phyloP scores from a whole-genome alignment of 495 filamentous ascomycete species.

The Talaromyces trachyspermus region DNA sequence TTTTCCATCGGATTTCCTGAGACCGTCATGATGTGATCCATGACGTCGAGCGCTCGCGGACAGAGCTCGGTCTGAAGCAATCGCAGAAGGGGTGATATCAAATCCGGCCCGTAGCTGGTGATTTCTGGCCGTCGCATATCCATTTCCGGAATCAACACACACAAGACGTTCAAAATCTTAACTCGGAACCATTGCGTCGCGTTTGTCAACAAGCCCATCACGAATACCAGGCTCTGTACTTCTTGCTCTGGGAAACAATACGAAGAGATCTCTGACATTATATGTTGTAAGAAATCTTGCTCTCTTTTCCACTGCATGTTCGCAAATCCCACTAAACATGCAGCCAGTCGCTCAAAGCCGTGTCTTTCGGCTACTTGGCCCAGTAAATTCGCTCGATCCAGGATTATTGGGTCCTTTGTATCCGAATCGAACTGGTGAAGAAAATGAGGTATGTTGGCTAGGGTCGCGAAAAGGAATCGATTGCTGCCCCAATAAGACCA shows the following conservation, averaged over 20 bases:
- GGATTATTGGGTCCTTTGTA: conserved; percentile 43
- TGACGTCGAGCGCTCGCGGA: conserved; percentile 78
- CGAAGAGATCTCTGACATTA: conserved; percentile 66
- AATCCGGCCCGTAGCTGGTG: conserved; percentile 82
- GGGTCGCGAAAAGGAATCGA: conserved; percentile 71
- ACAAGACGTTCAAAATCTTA: conserved; percentile 84
- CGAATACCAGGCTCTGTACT: conserved; percentile 74
- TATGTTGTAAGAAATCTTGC: conserved; percentile 69
- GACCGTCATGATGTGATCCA: conserved; percentile 93
- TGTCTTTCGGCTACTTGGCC: conserved; percentile 66
- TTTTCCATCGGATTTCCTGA: conserved; percentile 87
- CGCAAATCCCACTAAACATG: conserved; percentile 60
- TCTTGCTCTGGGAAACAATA: conserved; percentile 81
- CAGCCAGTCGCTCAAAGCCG: conserved; percentile 35
- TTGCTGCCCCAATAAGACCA: conserved; percentile 69
- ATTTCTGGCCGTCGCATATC: conserved; percentile 92
- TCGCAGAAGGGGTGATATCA: conserved; percentile 87
- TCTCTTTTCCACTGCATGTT: conserved; percentile 59
- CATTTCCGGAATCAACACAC: conserved; percentile 77
- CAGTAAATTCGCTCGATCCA: conserved; percentile 59
- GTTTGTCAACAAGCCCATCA: conserved; percentile 90
- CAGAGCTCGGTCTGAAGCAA: conserved; percentile 91
- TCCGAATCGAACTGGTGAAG: conserved; percentile 68
- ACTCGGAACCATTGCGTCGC: conserved; percentile 80
- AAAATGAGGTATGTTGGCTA: conserved; percentile 88